Conservation (phyloP, 2,329 filamentous ascomycete species). For the Fusarium illudens region DNA sequence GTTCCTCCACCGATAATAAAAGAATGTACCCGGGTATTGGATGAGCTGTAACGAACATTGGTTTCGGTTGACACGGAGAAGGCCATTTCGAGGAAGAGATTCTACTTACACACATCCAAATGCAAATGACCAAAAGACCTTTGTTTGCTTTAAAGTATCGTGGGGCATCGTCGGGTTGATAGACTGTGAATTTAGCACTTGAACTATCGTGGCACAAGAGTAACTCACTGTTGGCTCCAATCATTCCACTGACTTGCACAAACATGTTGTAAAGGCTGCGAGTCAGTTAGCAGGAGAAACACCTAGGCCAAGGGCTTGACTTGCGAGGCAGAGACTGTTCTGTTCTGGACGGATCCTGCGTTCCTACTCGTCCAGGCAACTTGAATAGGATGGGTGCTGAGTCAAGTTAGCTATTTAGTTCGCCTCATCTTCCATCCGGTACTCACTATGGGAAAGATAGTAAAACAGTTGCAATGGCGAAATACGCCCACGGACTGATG, state of each 20-base stretch:
- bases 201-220: accelerated
- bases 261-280: slow-evolving; percentile 63
- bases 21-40: slow-evolving; percentile 50
- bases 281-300: slow-evolving; percentile 6
- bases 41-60: slow-evolving; percentile 39
- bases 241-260: slow-evolving; percentile 51
- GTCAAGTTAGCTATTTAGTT: not conserved
- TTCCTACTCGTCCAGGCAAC: slow-evolving; percentile 67
- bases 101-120: slow-evolving; percentile 51
- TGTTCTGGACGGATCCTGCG: slow-evolving; percentile 64
- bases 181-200: slow-evolving; percentile 37
- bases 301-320: not conserved
- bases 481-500: slow-evolving; percentile 56
- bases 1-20: slow-evolving; percentile 52
- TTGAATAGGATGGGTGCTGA: slow-evolving; percentile 61
- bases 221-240: slow-evolving; percentile 48
- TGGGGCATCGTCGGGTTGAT: slow-evolving; percentile 47
- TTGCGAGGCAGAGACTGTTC: slow-evolving; percentile 58
- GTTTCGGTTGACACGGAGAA: too few relatives aligned
- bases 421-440: not conserved
- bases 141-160: slow-evolving; percentile 52
- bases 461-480: slow-evolving; percentile 58
- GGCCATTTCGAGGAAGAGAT: not conserved
- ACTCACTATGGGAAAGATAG: slow-evolving; percentile 63
- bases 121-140: slow-evolving; percentile 47